phyloP scores from a whole-genome alignment of 345 rosid genomes.

The Aquilaria yunnanensis region DNA sequence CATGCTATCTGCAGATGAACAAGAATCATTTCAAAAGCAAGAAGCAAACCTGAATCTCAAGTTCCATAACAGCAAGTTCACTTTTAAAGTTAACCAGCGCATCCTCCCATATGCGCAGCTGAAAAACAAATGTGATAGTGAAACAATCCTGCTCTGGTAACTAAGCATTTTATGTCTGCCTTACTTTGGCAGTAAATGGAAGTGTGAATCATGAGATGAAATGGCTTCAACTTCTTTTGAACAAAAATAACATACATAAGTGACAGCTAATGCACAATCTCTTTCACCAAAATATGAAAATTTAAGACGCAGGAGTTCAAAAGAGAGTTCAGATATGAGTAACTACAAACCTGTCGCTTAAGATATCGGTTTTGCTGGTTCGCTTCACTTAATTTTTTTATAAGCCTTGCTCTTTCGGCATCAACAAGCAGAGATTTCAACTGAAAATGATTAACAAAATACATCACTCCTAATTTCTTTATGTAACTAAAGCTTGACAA shows the following conservation, averaged over 20 bases:
- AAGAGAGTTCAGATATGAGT: not conserved
- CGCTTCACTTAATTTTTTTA: slow-evolving; percentile 81
- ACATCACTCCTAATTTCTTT: slow-evolving; percentile 1
- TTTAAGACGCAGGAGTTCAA: not conserved
- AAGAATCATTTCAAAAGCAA: not conserved
- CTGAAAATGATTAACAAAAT: slow-evolving; percentile 24
- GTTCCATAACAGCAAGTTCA: slow-evolving; percentile 79
- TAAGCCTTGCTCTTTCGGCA: slow-evolving; percentile 66
- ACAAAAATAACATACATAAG: not conserved
- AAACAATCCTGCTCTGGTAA: not conserved
- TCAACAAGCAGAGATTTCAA: slow-evolving; percentile 59
- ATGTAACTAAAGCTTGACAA: not conserved
- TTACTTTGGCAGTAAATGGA: not conserved
- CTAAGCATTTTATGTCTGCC: not conserved
- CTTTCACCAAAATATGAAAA: not conserved
- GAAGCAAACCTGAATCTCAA: slow-evolving; percentile 60
- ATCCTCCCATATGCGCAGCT: slow-evolving; percentile 54
- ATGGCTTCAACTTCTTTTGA: not conserved
- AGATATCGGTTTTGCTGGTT: slow-evolving; percentile 85
- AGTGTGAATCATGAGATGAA: not conserved
- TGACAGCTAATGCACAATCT: not conserved
- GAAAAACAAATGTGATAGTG: slow-evolving; percentile 8
- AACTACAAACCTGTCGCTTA: slow-evolving; percentile 64
- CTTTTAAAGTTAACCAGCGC: slow-evolving; percentile 60
- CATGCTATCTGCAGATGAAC: too few species aligned